Conservation (phyloP, 108 stramenopile species). For the Skeletonema costatum region DNA sequence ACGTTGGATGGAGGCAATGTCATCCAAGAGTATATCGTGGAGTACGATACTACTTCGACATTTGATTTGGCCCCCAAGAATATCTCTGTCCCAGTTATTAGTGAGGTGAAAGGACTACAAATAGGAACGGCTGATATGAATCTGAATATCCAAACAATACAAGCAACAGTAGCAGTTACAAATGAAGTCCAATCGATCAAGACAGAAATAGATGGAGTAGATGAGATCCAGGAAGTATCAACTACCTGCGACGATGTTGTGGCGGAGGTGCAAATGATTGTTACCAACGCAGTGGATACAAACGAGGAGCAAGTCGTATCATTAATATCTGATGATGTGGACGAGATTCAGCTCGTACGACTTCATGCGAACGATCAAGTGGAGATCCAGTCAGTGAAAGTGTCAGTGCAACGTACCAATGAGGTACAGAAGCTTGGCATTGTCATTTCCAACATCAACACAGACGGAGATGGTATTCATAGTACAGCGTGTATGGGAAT, state of each 20-base stretch:
- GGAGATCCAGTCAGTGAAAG: slow-evolving; percentile 71
- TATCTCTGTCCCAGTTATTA: slow-evolving; percentile 38
- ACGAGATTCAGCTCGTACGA: slow-evolving; percentile 77
- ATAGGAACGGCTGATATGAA: slow-evolving; percentile 26
- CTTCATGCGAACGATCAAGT: slow-evolving; percentile 49
- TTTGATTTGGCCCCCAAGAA: slow-evolving; percentile 51
- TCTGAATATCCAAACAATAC: slow-evolving; percentile 67
- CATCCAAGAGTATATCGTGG: slow-evolving; percentile 62
- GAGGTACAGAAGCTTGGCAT: slow-evolving; percentile 72
- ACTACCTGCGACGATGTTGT: slow-evolving; percentile 80
- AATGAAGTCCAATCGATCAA: slow-evolving; percentile 85
- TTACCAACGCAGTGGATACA: slow-evolving; percentile 68
- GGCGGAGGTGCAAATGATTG: slow-evolving; percentile 84
- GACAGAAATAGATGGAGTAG: slow-evolving; percentile 65
- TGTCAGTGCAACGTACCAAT: slow-evolving; percentile 56
- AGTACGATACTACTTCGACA: slow-evolving; percentile 57
- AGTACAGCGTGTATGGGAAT: slow-evolving; percentile 47
- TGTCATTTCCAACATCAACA: slow-evolving; percentile 55
- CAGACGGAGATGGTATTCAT: slow-evolving; percentile 42
- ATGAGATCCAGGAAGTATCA: slow-evolving; percentile 83
- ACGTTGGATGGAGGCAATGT: slow-evolving; percentile 73
- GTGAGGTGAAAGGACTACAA: slow-evolving; percentile 55
- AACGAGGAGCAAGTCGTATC: slow-evolving; percentile 79
- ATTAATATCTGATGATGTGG: slow-evolving; percentile 63
- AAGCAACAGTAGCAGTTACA: slow-evolving; percentile 68